Percentiles rank a stretch among this genome's conserved stretches.
These are phyloP conservation scores for Wickerhamomyces chambardii DNA, from an alignment of 805 yeast genomes.

Conservation along the genomic window DNA sequence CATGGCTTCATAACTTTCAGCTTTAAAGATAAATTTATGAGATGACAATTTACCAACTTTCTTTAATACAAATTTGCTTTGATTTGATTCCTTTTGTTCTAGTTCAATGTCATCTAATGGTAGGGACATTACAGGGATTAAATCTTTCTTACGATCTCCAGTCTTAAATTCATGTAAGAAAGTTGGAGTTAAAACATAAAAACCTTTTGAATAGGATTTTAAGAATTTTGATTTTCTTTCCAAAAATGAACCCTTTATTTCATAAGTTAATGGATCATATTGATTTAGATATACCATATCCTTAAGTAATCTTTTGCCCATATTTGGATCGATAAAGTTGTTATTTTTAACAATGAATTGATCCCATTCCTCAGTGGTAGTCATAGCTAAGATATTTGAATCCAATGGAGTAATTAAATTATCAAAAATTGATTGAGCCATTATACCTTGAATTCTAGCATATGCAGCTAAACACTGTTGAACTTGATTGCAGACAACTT, in stretches of 20 bases:
- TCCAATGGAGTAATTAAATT: constrained; percentile 58
- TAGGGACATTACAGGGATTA: constrained; percentile 76
- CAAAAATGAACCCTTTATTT: constrained; percentile 68
- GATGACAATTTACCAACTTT: constrained; percentile 69
- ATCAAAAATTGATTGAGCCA: constrained; percentile 64
- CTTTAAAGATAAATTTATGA: constrained; percentile 92
- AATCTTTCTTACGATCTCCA: constrained; percentile 72
- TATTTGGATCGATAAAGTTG: constrained; percentile 55
- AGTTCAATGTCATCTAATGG: constrained; percentile 73
- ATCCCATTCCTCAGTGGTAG: constrained; percentile 84
- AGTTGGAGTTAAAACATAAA: constrained; percentile 85
- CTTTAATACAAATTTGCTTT: constrained; percentile 74
- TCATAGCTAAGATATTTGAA: constrained; percentile 64
- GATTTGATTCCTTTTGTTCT: constrained; percentile 59
- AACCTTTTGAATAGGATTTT: constrained; percentile 85
- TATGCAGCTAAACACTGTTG: constrained; percentile 74
- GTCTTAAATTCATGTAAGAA: constrained; percentile 87
- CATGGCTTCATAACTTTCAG: constrained; percentile 76
- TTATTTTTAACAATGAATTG: constrained; percentile 66
- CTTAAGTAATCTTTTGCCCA: constrained; percentile 51
- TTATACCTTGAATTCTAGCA: constrained; percentile 62
- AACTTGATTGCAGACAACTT: constrained; percentile 78
- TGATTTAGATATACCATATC: constrained; percentile 62
- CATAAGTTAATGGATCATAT: constrained; percentile 57
- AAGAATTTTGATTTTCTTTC: constrained; percentile 89